Percentiles rank a stretch among this genome's conserved stretches.
Evolutionary conservation across 1,284 basidiomycete species (phyloP).

Genomic region (Malassezia globosa): DNA sequence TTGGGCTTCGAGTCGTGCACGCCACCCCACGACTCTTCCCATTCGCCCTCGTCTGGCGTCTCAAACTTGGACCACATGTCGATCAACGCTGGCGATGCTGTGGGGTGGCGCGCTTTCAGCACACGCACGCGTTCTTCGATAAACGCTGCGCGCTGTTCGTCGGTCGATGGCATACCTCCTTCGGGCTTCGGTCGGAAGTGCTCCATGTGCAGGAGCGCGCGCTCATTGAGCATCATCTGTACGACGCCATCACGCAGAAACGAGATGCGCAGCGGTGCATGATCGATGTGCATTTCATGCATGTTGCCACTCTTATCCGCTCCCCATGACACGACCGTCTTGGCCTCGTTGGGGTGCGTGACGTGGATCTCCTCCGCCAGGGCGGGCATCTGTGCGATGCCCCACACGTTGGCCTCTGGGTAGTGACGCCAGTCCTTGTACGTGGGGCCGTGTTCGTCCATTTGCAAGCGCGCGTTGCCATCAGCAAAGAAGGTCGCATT

Average conservation of each 20-base stretch:
- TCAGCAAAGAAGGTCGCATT: constrained; percentile 33
- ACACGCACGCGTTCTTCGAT: constrained; percentile 19
- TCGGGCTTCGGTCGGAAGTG: constrained; percentile 57
- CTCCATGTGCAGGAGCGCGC: constrained; percentile 88
- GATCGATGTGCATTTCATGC: constrained; percentile 20
- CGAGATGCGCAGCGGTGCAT: constrained; percentile 32
- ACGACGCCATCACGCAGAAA: constrained; percentile 60
- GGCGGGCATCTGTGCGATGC: constrained; percentile 28
- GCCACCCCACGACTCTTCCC: constrained; percentile 75
- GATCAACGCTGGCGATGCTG: background rate
- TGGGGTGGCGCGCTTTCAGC: constrained; percentile 3
- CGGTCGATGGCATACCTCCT: constrained; percentile 22
- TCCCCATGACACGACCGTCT: constrained; percentile 19
- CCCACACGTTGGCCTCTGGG: constrained; percentile 36
- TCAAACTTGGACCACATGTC: constrained; percentile 41
- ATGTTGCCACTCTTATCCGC: background rate
- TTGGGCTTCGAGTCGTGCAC: constrained; percentile 91
- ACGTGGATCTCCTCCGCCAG: constrained; percentile 17
- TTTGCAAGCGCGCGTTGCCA: constrained; percentile 34
- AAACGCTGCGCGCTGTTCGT: constrained; percentile 20
- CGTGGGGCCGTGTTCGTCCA: constrained; percentile 34
- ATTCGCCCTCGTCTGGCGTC: constrained; percentile 58
- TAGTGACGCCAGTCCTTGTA: constrained; percentile 37
- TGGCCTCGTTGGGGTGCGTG: constrained; percentile 5
- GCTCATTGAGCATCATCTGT: constrained; percentile 78